phyloP scores from a whole-genome alignment of 306 rosid species.

The Lathyrus tuberosus region DNA sequence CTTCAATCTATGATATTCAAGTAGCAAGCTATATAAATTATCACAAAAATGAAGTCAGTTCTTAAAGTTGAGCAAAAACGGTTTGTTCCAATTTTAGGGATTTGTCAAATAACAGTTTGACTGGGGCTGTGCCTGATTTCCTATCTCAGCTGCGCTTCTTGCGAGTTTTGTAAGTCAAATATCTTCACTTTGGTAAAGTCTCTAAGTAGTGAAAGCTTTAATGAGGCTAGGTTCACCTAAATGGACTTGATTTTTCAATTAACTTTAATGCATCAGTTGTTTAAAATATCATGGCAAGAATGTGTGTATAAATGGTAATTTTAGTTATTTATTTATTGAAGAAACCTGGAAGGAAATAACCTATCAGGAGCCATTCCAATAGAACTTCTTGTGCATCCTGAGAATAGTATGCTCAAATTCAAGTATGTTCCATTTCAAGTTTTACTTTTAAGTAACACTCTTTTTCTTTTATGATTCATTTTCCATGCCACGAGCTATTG shows the following conservation, averaged over 20 bases:
- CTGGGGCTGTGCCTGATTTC: conserved; percentile 44
- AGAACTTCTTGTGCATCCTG: conserved; percentile 30
- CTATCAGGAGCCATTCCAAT: conserved; percentile 48
- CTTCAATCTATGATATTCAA: conserved; percentile 1
- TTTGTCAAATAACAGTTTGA: conserved; percentile 46
- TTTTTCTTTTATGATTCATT: conserved; percentile 13
- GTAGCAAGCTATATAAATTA: conserved; percentile 4
- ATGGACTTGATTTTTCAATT: neutral
- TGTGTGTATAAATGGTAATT: neutral
- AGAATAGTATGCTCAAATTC: conserved; percentile 33
- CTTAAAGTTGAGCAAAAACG: conserved; percentile 9
- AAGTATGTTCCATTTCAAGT: conserved; percentile 37
- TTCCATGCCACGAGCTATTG: neutral
- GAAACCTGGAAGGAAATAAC: conserved; percentile 48
- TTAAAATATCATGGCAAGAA: conserved; percentile 25
- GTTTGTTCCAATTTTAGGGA: conserved; percentile 36
- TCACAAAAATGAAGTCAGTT: neutral
- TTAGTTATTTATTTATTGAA: conserved; percentile 12
- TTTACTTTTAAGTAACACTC: conserved; percentile 3
- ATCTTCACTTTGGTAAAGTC: conserved; percentile 16
- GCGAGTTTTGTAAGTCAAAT: conserved; percentile 43
- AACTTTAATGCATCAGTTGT: neutral
- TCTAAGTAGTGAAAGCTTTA: neutral
- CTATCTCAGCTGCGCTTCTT: conserved; percentile 38
- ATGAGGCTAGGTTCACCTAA: neutral